Base-by-base conservation (phyloP, 2,329 filamentous ascomycete genomes). In the Magnaporthiopsis rhizophila region DNA sequence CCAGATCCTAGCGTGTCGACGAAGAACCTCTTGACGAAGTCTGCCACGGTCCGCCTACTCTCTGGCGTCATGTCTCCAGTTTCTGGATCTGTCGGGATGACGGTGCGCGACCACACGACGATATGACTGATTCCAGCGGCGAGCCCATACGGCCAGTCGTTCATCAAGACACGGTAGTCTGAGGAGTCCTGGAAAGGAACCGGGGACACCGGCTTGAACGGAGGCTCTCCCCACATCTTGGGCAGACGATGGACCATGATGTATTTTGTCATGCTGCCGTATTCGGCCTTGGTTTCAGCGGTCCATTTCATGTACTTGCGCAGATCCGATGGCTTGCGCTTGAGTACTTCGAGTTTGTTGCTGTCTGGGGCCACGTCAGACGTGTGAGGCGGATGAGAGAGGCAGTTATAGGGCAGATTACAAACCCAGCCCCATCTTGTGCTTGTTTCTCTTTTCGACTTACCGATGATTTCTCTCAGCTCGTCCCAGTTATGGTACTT, bases 61-160 rank as follows among this genome's bases (percentile, higher is more conserved):
- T 87, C 82, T 0, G 65, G 76, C 3, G 90, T 92, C 78, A 96
- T 79, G 68, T 93, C 88, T 12, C 90, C 92, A 0, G 83, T 90
- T 24, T 77, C 78, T 0, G 85, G 75, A 68, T 96, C 89, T 3
- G 89, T 89, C 30, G 89, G 83, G 66, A 97, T 88, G 18, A 81
- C 79, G 57, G 94, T 95, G 72, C 96, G 94, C 62, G 89, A 90
- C 94, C 94, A 98, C 58, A 96, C 88, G 36, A 97, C 91, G 26
- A 97, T 84, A 74, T 98, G 94, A n/a, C 88, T 80, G 69, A 89
- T 85, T 64, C 81, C 82, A 0, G 80, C 73, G 0, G 79, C 80
- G 61, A 97, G 78, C 3, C 91, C 92, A 71, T 97, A 97, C 0
- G 94, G 94, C 93, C 92, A 98, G 80, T 97, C 93, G 71, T 98